phyloP scores from a whole-genome alignment of 257 asterid species.

The Jacaranda mimosifolia region DNA sequence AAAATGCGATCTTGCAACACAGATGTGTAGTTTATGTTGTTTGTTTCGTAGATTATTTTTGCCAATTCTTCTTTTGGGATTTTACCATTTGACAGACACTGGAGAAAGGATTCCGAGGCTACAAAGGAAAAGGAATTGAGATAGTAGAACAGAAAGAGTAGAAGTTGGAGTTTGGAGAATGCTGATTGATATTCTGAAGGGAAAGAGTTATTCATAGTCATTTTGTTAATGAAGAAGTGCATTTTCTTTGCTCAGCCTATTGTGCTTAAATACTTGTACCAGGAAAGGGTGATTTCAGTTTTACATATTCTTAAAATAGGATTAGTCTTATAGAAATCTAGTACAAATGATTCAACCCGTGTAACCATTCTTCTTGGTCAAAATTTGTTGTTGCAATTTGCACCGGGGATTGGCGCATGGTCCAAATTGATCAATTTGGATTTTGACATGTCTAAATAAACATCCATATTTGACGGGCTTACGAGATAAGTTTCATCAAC shows the following conservation, averaged over 20 bases:
- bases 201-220: slow-evolving; percentile 2
- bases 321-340: background rate
- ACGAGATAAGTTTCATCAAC: too few species aligned
- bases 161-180: background rate
- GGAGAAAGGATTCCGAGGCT: background rate
- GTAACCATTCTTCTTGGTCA: too few species aligned
- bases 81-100: slow-evolving; percentile 10
- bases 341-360: background rate
- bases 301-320: background rate
- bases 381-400: too few species aligned
- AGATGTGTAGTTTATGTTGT: slow-evolving; percentile 26
- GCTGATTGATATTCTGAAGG: background rate
- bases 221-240: background rate
- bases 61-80: background rate
- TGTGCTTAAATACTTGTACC: background rate
- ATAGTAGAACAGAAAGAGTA: slow-evolving; percentile 1
- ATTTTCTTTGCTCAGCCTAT: background rate
- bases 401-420: too few species aligned
- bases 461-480: too few species aligned
- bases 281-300: background rate
- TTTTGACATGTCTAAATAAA: too few species aligned
- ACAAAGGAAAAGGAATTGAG: background rate
- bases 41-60: slow-evolving; percentile 28
- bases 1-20: slow-evolving; percentile 22
- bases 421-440: too few species aligned